A percentile compares a stretch with the other conserved stretches of the same genome.
Evolutionary conservation across 345 rosid species (phyloP).

Genomic region (Cardiospermum halicacabum): DNA sequence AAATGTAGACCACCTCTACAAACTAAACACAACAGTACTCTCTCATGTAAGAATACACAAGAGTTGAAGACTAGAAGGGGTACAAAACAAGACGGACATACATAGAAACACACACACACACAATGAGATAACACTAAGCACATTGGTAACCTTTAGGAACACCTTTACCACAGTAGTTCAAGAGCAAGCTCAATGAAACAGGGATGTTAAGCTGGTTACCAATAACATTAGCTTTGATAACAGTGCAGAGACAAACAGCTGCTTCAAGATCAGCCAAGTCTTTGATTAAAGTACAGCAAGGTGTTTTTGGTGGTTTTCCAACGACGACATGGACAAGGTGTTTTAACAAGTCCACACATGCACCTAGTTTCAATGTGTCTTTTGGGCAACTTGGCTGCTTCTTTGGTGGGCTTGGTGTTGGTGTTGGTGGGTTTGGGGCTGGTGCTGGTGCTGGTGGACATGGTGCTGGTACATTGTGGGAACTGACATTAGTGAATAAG

Average conservation of each 20-base stretch:
- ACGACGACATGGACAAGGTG: constrained; percentile 10
- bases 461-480: constrained; percentile 9
- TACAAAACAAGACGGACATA: too few relatives aligned
- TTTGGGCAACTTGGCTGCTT: too few relatives aligned
- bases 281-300: constrained; percentile 12
- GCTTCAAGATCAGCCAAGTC: constrained; percentile 13
- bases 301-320: constrained; percentile 11
- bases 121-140: background rate
- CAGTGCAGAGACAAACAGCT: constrained; percentile 22
- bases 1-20: too few relatives aligned
- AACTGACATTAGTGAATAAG: constrained; percentile 22
- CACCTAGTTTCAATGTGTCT: constrained; percentile 18
- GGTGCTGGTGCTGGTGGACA: constrained; percentile 1
- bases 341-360: constrained; percentile 9
- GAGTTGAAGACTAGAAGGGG: too few relatives aligned
- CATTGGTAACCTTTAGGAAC: constrained; percentile 12
- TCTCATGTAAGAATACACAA: too few relatives aligned
- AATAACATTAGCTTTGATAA: constrained; percentile 15
- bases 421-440: background rate
- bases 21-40: too few relatives aligned
- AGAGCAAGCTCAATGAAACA: background rate
- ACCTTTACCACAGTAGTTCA: background rate
- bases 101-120: too few relatives aligned
- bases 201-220: constrained; percentile 14
- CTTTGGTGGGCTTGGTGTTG: background rate